phyloP scores from a whole-genome alignment of 75 land plant genomes.

The Isoetes taiwanensis region DNA sequence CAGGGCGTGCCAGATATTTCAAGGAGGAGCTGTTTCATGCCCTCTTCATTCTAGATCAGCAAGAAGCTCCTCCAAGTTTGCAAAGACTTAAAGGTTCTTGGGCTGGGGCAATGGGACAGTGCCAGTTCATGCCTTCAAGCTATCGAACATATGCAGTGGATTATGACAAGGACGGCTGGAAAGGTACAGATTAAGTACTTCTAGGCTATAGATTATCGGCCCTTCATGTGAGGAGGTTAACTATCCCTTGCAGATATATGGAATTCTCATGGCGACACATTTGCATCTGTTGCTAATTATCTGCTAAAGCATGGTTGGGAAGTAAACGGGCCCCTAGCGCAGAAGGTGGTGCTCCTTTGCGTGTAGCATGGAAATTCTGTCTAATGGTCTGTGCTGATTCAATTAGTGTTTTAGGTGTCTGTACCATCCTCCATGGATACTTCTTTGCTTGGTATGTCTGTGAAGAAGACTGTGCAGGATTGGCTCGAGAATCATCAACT shows the following conservation, averaged over 20 bases:
- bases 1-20: constrained; percentile 14
- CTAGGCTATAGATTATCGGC: not conserved
- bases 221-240: not conserved
- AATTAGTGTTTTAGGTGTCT: constrained; percentile 9
- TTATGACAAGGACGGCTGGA: constrained; percentile 30
- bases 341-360: constrained; percentile 14
- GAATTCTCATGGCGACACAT: constrained; percentile 21
- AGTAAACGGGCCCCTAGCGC: constrained; percentile 19
- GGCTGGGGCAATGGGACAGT: constrained; percentile 40
- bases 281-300: constrained; percentile 32
- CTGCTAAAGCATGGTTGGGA: constrained; percentile 28
- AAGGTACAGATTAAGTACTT: constrained; percentile 9
- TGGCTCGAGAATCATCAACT: constrained; percentile 14
- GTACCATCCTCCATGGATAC: constrained; percentile 16
- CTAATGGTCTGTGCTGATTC: not conserved
- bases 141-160: constrained; percentile 23
- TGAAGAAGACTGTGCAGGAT: constrained; percentile 15
- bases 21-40: constrained; percentile 25
- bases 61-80: constrained; percentile 18
- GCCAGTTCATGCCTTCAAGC: constrained; percentile 38
- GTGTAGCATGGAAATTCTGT: not conserved
- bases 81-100: constrained; percentile 23
- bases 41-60: constrained; percentile 18
- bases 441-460: constrained; percentile 13
- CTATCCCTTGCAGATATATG: constrained; percentile 22